A percentile compares a stretch with the other conserved stretches of the same genome.
These are phyloP conservation scores for Tuber melanosporum DNA, from an alignment of 495 filamentous ascomycete genomes.

Conservation along the genomic window DNA sequence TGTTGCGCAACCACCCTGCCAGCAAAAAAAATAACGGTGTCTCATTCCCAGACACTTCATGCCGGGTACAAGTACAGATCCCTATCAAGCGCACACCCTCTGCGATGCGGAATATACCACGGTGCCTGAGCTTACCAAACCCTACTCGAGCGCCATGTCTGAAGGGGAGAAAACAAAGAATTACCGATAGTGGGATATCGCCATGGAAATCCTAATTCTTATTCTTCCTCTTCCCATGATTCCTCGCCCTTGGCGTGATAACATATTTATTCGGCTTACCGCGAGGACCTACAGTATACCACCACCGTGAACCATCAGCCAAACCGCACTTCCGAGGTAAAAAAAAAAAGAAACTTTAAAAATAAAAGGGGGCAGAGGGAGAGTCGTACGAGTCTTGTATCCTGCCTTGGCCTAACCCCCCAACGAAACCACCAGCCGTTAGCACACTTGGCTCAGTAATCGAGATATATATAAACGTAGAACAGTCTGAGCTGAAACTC, in stretches of 20 bases:
- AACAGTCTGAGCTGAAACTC: constrained; percentile 18
- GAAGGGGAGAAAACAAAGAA: not conserved
- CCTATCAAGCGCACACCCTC: not conserved
- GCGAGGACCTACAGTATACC: constrained; percentile 39
- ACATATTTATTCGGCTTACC: constrained; percentile 76
- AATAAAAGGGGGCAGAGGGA: not conserved
- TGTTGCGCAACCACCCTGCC: no score
- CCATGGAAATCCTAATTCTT: constrained; percentile 42
- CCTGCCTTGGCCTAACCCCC: constrained; percentile 70
- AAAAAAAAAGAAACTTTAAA: not conserved
- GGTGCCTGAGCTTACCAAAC: not conserved
- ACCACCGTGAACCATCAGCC: not conserved
- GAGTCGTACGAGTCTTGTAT: constrained; percentile 73
- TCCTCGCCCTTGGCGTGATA: constrained; percentile 64
- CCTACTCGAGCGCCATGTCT: not conserved
- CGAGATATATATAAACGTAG: constrained; percentile 15
- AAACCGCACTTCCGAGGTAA: not conserved
- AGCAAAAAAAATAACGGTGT: no score
- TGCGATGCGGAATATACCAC: not conserved
- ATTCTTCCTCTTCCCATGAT: constrained; percentile 63
- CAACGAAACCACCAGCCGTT: not conserved
- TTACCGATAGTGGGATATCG: not conserved
- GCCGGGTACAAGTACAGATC: not conserved
- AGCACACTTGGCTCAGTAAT: constrained; percentile 40
- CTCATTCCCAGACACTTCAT: no score